Evolutionary conservation across 1,284 basidiomycete species (phyloP).

Genomic region (Psilocybe mexicana): DNA sequence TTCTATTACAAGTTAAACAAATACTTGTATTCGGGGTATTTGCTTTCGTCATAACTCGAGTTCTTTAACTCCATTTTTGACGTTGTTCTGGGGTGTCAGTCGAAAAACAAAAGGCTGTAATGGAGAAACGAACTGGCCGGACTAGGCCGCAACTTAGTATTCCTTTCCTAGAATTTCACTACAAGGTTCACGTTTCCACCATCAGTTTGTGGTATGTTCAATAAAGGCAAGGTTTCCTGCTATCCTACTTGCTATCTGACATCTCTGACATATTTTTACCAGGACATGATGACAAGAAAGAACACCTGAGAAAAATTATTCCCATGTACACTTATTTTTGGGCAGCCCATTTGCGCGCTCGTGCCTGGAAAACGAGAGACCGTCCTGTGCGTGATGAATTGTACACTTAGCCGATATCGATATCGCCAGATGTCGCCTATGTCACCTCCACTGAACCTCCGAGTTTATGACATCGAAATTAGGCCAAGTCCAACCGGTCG

Average conservation of each 20-base stretch:
- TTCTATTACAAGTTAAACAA: conserved; percentile 2
- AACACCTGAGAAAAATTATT: conserved; percentile 2
- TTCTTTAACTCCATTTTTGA: conserved; percentile 1
- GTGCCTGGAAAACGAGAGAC: conserved; percentile 11
- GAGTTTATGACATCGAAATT: conserved; percentile 13
- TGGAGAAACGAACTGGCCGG: neutral
- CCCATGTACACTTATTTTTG: conserved; percentile 6
- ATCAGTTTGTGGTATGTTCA: neutral
- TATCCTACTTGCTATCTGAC: neutral
- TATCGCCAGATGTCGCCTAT: conserved; percentile 11
- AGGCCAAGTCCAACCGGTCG: conserved; percentile 9
- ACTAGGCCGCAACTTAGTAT: neutral
- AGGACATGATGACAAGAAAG: neutral
- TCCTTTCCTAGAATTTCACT: neutral
- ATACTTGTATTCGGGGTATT: conserved; percentile 4
- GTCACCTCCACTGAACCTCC: conserved; percentile 21
- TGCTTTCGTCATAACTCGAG: neutral
- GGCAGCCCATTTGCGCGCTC: neutral
- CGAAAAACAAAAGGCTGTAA: neutral
- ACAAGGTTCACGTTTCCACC: neutral
- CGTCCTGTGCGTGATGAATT: conserved; percentile 10
- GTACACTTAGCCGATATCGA: conserved; percentile 7
- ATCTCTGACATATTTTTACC: neutral
- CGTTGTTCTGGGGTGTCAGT: neutral
- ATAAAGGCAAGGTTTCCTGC: neutral